A percentile compares a stretch with the other conserved stretches of the same genome.
Evolutionary conservation across 495 filamentous ascomycete genomes (phyloP).

Genomic region (Penicillium flavigenum): DNA sequence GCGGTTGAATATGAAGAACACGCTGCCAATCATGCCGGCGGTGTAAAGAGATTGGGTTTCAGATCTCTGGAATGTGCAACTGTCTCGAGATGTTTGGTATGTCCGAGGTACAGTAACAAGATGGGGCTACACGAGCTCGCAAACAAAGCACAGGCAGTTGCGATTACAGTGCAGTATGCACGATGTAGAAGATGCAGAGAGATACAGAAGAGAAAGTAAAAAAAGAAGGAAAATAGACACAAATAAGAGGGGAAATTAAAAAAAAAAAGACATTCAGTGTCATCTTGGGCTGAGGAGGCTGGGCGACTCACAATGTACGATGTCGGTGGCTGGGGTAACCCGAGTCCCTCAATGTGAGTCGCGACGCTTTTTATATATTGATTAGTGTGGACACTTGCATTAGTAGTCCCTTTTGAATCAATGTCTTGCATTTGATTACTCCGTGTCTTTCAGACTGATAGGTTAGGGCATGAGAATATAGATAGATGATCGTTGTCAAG

Average conservation of each 20-base stretch:
- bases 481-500: conserved; percentile 18
- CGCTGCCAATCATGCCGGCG: conserved; percentile 67
- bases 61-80: conserved; percentile 10
- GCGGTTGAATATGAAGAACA: conserved; percentile 84
- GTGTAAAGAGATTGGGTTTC: background rate
- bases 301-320: conserved; percentile 24
- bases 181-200: conserved; percentile 11
- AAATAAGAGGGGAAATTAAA: conserved; percentile 7
- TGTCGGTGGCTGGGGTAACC: conserved; percentile 26
- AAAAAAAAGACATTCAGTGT: conserved; percentile 11
- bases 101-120: conserved; percentile 9
- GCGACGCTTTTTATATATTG: conserved; percentile 1
- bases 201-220: conserved; percentile 9
- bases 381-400: conserved; percentile 7
- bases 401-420: conserved; percentile 16
- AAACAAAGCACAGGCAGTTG: conserved; percentile 2
- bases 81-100: background rate
- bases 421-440: conserved; percentile 27
- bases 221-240: conserved; percentile 5
- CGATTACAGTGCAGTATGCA: conserved; percentile 11
- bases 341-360: background rate
- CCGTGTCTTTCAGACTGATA: conserved; percentile 4
- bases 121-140: conserved; percentile 7
- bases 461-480: background rate
- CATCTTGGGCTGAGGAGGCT: conserved; percentile 30